Conservation (phyloP, 257 asterid genomes). For the Pogostemon cablin region DNA sequence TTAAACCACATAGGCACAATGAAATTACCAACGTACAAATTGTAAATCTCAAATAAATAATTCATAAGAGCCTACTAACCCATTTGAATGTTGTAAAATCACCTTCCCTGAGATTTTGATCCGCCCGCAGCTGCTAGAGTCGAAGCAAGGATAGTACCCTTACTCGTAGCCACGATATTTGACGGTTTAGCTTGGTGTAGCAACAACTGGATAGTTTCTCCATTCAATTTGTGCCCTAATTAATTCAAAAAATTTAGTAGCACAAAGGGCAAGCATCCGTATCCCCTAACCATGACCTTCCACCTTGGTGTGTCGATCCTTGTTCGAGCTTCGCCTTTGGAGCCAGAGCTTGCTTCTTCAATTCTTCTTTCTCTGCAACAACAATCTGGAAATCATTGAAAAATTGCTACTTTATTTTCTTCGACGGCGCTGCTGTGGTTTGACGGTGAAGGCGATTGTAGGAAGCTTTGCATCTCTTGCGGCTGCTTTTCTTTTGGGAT, state of each 20-base stretch:
- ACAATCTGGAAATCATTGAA: slow-evolving; percentile 49
- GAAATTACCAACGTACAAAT: no score
- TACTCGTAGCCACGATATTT: slow-evolving; percentile 72
- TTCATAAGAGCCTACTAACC: no score
- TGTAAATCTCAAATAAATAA: no score
- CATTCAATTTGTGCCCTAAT: slow-evolving; percentile 81
- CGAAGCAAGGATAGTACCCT: slow-evolving; percentile 78
- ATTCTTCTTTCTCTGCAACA: slow-evolving; percentile 49
- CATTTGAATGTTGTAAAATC: no score
- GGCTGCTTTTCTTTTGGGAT: slow-evolving; percentile 55
- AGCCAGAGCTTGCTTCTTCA: slow-evolving; percentile 50
- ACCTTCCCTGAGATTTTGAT: slow-evolving; percentile 47
- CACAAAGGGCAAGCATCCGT: slow-evolving; percentile 82
- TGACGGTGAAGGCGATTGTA: slow-evolving; percentile 14
- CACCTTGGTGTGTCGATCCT: slow-evolving; percentile 48
- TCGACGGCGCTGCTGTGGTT: slow-evolving; percentile 27
- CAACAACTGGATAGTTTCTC: slow-evolving; percentile 81
- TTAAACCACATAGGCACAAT: no score
- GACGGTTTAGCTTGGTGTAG: slow-evolving; percentile 75
- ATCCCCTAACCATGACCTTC: slow-evolving; percentile 57
- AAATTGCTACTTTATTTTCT: slow-evolving; percentile 38
- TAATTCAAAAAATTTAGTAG: slow-evolving; percentile 67
- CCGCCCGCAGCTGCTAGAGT: slow-evolving; percentile 57
- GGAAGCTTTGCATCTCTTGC: slow-evolving; percentile 37
- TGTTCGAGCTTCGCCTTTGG: slow-evolving; percentile 68